Base-by-base conservation (phyloP, 768 basidiomycete species). In the Tulasnella sp. region DNA sequence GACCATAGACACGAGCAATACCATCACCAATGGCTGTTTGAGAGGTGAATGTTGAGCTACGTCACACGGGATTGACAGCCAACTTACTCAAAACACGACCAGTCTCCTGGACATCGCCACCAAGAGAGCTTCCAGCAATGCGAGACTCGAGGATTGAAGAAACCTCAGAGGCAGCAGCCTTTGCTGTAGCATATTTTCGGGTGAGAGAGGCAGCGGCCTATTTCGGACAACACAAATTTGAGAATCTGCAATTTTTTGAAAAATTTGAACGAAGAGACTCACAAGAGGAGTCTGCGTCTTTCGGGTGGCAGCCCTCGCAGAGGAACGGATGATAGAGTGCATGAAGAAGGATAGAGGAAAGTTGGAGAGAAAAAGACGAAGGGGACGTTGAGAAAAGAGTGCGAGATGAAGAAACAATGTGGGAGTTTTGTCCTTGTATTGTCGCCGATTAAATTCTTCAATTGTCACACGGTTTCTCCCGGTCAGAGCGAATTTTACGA, bases 81-180 rank as follows among this genome's bases (percentile, higher is more conserved):
- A 16, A 78, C 88, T 56, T 67, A 93, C 90, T 99, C 70, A 99
- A 70, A 58, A 99, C 95, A 65, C 93, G 91, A 65, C 95, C 95
- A 55, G 95, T 98, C 73, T 99, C 95, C 73, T 96, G 90, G 64
- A 98, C 89, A 67, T 96, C 95, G 61, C 79, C 88, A 61, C 87
- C 82, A 60, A 90, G 73, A 60, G 83, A 72, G 58, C 87, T 77
- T 67, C 93, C 95, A 59, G 92, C 78, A 67, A 99, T 99, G 67
- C 95, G 88, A 64, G 85, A 84, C 77, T 99, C 95, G 65, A 99
- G 81, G 72, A 99, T 96, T 62, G 91, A 91, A 39, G 95, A 93
- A 60, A 99, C 95, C 78, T 99, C 95, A 62, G 92, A 93, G 59
- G 93, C 95, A 66, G 91, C 95, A 70, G 95, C 81, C 74, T 99